A percentile compares a stretch with the other conserved stretches of the same genome.
phyloP scores from a whole-genome alignment of 169 alveolate genomes.

The Cryptosporidium andersoni region DNA sequence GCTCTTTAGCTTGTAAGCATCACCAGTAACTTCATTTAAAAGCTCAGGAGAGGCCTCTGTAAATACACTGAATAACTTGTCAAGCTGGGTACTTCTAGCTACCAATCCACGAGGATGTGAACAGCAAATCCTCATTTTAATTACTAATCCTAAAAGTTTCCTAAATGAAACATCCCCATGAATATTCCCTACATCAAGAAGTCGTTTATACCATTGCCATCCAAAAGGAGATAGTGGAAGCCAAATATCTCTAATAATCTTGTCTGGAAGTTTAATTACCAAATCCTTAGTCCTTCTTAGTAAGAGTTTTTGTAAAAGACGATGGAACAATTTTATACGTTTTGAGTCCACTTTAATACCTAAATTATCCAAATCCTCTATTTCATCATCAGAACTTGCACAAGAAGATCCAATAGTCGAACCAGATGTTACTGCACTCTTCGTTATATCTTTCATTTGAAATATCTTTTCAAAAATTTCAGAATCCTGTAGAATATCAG shows the following conservation, averaged over 20 bases:
- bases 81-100: conserved; percentile 82
- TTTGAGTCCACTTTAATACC: conserved; percentile 62
- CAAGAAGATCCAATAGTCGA: conserved; percentile 9
- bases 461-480: conserved; percentile 92
- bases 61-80: conserved; percentile 81
- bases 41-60: conserved; percentile 72
- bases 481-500: conserved; percentile 94
- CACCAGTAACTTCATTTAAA: conserved; percentile 70
- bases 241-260: conserved; percentile 89
- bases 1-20: conserved; percentile 73
- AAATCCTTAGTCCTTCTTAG: conserved; percentile 88
- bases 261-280: conserved; percentile 87
- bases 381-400: conserved; percentile 29
- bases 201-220: conserved; percentile 84
- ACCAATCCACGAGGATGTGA: conserved; percentile 89
- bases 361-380: conserved; percentile 53
- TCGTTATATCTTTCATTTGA: conserved; percentile 65
- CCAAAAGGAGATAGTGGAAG: conserved; percentile 85
- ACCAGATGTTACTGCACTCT: conserved; percentile 35
- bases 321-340: conserved; percentile 74
- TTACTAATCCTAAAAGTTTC: conserved; percentile 86
- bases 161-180: conserved; percentile 83
- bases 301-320: conserved; percentile 83
- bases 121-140: conserved; percentile 89
- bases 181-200: conserved; percentile 81